phyloP scores from a whole-genome alignment of 129 eudicot species.

The Chrysanthemum seticuspe region DNA sequence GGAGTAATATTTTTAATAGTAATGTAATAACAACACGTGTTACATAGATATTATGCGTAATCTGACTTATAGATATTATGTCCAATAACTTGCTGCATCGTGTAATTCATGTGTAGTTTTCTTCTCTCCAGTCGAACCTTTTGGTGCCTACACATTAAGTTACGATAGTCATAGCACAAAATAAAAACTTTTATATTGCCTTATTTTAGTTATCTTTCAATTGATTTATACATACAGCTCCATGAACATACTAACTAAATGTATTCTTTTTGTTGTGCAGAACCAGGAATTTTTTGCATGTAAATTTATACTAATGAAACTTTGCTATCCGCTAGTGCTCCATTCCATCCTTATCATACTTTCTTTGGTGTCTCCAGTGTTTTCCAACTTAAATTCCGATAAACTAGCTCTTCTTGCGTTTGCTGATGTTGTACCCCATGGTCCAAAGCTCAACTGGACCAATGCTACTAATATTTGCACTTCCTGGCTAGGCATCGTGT shows the following conservation, averaged over 20 bases:
- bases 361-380: slow-evolving; percentile 40
- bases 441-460: slow-evolving; percentile 68
- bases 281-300: slow-evolving; percentile 32
- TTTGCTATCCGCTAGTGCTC: slow-evolving; percentile 32
- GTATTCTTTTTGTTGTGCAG: slow-evolving; percentile 10
- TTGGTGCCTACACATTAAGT: background rate
- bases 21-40: background rate
- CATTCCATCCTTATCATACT: slow-evolving; percentile 33
- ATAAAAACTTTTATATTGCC: background rate
- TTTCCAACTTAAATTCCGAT: slow-evolving; percentile 51
- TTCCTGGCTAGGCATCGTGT: slow-evolving; percentile 63
- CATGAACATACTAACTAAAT: slow-evolving; percentile 4
- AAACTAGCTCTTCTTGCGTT: slow-evolving; percentile 64
- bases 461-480: slow-evolving; percentile 42
- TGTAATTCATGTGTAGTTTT: slow-evolving; percentile 1
- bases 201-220: background rate
- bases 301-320: slow-evolving; percentile 40
- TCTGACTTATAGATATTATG: background rate
- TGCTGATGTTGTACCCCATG: slow-evolving; percentile 58
- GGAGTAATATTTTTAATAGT: background rate
- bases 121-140: slow-evolving; percentile 12
- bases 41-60: background rate
- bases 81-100: slow-evolving; percentile 11
- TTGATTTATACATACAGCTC: background rate
- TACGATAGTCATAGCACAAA: background rate